phyloP scores from a whole-genome alignment of 148 eudicot species.

The Drosera capensis region DNA sequence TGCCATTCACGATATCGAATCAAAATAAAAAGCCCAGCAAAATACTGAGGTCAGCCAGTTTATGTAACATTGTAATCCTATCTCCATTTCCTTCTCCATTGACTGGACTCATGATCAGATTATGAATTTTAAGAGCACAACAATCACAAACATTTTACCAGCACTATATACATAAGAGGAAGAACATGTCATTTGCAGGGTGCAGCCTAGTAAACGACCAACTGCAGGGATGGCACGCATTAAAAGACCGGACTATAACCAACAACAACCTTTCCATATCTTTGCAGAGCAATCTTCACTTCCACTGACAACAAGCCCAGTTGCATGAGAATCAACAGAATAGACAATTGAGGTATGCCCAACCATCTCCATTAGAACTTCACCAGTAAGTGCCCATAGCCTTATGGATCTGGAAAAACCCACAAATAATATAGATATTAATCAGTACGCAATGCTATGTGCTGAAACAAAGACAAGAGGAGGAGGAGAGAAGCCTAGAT shows the following conservation, averaged over 20 bases:
- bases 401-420: constrained; percentile 49
- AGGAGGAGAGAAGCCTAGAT: background rate
- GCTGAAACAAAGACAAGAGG: background rate
- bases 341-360: constrained; percentile 93
- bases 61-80: no score
- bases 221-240: background rate
- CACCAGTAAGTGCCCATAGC: constrained; percentile 76
- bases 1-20: no score
- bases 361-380: constrained; percentile 91
- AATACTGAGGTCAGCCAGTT: no score
- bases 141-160: no score
- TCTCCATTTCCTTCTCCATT: no score
- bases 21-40: no score
- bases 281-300: constrained; percentile 88
- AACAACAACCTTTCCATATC: constrained; percentile 80
- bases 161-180: no score
- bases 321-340: constrained; percentile 77
- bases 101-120: no score
- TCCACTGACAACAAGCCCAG: constrained; percentile 84
- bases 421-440: background rate
- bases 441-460: background rate
- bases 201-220: background rate
- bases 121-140: no score
- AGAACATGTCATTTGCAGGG: no score
- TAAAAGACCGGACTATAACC: background rate